Percentiles rank a stretch among this genome's conserved stretches.
Evolutionary conservation across 2,329 filamentous ascomycete genomes (phyloP).

Genomic region (Aphanocladium album): DNA sequence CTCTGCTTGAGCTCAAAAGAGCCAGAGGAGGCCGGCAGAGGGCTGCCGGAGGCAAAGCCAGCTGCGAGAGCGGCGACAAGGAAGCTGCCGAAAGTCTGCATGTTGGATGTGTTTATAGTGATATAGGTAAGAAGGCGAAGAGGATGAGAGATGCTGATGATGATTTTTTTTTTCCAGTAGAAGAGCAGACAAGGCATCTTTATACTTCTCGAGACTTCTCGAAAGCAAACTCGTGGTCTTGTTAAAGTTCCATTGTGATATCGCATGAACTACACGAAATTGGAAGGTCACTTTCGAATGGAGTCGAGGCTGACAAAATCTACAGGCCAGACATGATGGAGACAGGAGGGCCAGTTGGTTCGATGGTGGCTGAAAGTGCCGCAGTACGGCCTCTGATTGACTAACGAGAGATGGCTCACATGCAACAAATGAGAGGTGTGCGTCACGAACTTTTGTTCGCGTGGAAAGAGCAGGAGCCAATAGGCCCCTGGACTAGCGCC

Average conservation of each 20-base stretch:
- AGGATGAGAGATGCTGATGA: neutral
- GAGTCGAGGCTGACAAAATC: neutral
- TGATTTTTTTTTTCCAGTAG: neutral
- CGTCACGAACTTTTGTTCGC: neutral
- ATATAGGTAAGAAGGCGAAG: neutral
- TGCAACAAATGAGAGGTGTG: neutral
- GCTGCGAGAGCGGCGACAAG: slow-evolving; percentile 10
- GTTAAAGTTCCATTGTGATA: neutral
- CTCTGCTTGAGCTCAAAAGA: slow-evolving; percentile 8
- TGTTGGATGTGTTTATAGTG: neutral
- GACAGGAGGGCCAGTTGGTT: neutral
- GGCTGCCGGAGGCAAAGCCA: slow-evolving; percentile 14
- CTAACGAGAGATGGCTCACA: neutral
- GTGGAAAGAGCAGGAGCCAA: neutral
- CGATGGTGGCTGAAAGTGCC: neutral
- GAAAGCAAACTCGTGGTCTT: neutral
- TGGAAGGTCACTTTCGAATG: neutral
- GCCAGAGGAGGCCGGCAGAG: slow-evolving; percentile 1
- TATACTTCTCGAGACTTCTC: neutral
- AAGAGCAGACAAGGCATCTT: neutral
- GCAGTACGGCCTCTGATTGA: neutral
- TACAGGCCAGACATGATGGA: neutral
- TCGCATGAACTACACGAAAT: slow-evolving; percentile 5
- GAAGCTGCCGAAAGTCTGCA: slow-evolving; percentile 13
- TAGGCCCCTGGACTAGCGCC: neutral